A percentile compares a stretch with the other conserved stretches of the same genome.
Evolutionary conservation across 768 basidiomycete species (phyloP).

Genomic region (Suillus lakei): DNA sequence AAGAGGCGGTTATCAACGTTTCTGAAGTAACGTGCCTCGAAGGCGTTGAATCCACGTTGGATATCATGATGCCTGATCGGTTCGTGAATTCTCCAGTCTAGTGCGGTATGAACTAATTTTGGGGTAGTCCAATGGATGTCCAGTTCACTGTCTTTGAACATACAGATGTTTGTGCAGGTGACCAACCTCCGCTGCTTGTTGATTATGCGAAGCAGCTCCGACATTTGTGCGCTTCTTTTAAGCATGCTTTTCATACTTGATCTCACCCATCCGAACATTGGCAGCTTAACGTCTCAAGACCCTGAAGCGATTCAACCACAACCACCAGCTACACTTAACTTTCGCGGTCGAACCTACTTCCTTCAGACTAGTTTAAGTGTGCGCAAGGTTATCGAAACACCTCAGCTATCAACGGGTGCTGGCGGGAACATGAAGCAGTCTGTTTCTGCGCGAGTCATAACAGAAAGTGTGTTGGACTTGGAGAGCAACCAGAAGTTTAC

Average conservation of each 20-base stretch:
- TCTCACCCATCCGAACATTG: conserved; percentile 10
- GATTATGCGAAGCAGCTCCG: conserved; percentile 45
- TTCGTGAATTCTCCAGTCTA: conserved; percentile 25
- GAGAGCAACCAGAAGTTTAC: conserved; percentile 57
- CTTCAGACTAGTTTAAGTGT: conserved; percentile 53
- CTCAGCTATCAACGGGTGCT: conserved; percentile 13
- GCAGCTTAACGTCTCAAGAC: conserved; percentile 40
- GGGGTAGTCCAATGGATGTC: conserved; percentile 59
- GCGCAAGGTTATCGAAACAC: conserved; percentile 44
- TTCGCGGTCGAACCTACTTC: conserved; percentile 46
- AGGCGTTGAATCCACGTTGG: conserved; percentile 44
- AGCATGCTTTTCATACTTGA: background rate
- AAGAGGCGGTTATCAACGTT: conserved; percentile 5
- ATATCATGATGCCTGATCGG: conserved; percentile 66
- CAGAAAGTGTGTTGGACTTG: conserved; percentile 57
- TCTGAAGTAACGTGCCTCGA: conserved; percentile 35
- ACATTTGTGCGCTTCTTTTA: conserved; percentile 45
- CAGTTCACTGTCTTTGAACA: conserved; percentile 49
- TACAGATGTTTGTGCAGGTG: conserved; percentile 25
- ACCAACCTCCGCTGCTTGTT: conserved; percentile 47
- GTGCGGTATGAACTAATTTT: conserved; percentile 12
- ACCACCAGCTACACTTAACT: conserved; percentile 48
- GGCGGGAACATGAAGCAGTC: conserved; percentile 8
- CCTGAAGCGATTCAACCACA: conserved; percentile 43
- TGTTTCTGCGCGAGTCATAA: conserved; percentile 28